Base-by-base conservation (phyloP, 2,329 filamentous ascomycete genomes). In the Fusarium sp. region DNA sequence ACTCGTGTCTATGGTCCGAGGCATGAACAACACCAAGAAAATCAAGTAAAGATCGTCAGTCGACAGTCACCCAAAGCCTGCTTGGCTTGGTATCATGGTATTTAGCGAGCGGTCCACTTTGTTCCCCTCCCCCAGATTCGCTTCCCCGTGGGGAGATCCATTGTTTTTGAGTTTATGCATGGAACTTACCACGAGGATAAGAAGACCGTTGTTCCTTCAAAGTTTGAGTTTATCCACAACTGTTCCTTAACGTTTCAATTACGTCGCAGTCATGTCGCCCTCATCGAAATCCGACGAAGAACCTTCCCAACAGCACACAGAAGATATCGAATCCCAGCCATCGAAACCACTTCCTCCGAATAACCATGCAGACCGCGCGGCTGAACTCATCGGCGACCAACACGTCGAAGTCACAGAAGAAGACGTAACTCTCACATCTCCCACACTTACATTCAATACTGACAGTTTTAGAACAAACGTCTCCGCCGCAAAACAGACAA, bases 401-500 rank as follows among this genome's bases (percentile, higher is more conserved):
- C 67, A 70, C 21, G 52, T 70, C 4, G 54, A 70, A 45, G 48
- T 70, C 9, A 64, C 67, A 2, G 67, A 70, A 23, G 67, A 70
- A 63, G 67, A 70, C n/a, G 67, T 70, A 28, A 28, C 4, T 28
- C 2, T 2, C 26, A 12, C 26, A 4, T 12, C 11, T 28, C 11
- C 10, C 10, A 28, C 26, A 4, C 1, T 28, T 28, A 6, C 26
- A 12, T 12, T 4, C 26, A 10, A 10, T 12, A 28, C 26, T 28
- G 26, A 28, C 5, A 28, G 2, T 28, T 28, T 12, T 28, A 70
- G 68, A 71, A 69, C 21, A 71, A 71, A 56, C 83, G 84, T 12
- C 90, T 91, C 65, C 82, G 85, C 26, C 83, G 82, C 43, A 90
- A 90, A 77, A 90, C 88, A 2, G 89, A 91, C 73, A 83, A 81